Evolutionary conservation across 2,329 filamentous ascomycete species (phyloP), one percentile per base, ranked within the genome.

Genomic region (Ophiosphaerella herpotricha): DNA sequence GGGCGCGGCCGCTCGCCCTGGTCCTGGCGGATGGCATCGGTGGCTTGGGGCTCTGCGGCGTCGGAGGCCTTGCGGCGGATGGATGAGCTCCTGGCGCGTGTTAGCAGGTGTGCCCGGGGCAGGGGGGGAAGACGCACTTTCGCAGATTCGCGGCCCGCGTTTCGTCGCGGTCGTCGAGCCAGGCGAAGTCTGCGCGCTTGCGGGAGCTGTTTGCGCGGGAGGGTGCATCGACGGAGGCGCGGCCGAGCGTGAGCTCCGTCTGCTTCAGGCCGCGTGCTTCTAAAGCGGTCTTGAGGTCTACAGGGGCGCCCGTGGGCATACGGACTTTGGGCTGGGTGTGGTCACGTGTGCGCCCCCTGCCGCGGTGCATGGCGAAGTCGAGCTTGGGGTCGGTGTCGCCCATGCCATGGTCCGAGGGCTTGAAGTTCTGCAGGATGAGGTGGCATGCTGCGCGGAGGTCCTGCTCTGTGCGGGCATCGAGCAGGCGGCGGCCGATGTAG

Each of bases 381-480:
- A 71, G 60, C 52, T 66, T 70, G 7, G 68, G 71, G 50, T 76
- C 68, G 1, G 65, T 64, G 49, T 72, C 64, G 24, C 63, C 61
- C 54, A 73, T 63, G 53, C 63, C 67, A 61, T 71, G 64, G 46
- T 72, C 72, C 35, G 71, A 73, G 7, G 71, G 70, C 58, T 74
- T 74, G 64, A 70, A 71, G 61, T 73, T 68, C 37, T 71, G 62
- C 46, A 79, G 64, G 46, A 80, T 73, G 44, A 72, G 71, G 18
- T 73, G 71, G 61, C 78, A 80, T 47, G 77, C 76, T 38, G 67
- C 58, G 51, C 77, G 76, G 43, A 80, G 64, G 52, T 80, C 75
- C 24, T 68, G 67, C 50, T 80, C 77, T 39, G 74, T 68, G 32
- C 72, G 64, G 21, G 67, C 56, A 13, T 75, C 67, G 47, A 80